phyloP scores from a whole-genome alignment of 1,284 basidiomycete species.

The Ganoderma boninense region DNA sequence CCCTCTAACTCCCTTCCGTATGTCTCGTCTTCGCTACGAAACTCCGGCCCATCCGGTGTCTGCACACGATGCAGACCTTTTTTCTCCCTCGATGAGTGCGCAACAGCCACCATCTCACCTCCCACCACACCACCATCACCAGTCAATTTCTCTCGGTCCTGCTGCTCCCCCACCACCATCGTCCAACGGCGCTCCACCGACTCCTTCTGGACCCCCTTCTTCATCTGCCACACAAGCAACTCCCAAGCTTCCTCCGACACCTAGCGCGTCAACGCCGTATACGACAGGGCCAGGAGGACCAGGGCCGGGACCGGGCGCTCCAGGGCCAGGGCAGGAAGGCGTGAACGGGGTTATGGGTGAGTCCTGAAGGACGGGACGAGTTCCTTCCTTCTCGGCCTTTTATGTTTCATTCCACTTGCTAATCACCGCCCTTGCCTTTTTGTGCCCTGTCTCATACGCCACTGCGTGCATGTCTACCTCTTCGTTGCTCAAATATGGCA shows the following conservation, averaged over 20 bases:
- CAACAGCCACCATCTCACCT: conserved; percentile 29
- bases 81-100: conserved; percentile 33
- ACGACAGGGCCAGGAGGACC: conserved; percentile 28
- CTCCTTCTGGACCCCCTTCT: conserved; percentile 21
- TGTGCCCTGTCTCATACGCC: background rate
- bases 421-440: background rate
- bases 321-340: conserved; percentile 30
- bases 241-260: conserved; percentile 37
- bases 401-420: background rate
- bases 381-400: background rate
- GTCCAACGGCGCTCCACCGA: conserved; percentile 27
- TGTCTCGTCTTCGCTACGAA: background rate
- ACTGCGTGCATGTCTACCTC: background rate
- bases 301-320: conserved; percentile 26
- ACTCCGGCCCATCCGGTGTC: background rate
- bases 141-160: conserved; percentile 37
- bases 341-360: conserved; percentile 31
- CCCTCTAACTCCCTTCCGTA: background rate
- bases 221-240: conserved; percentile 31
- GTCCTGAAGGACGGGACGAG: conserved; percentile 9
- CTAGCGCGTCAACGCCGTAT: conserved; percentile 32
- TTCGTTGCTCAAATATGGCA: background rate
- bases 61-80: conserved; percentile 27
- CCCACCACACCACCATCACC: conserved; percentile 32
- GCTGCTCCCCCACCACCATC: conserved; percentile 27